These are phyloP conservation scores for Colletotrichum lentis DNA, from an alignment of 2,329 filamentous ascomycete genomes.

Conservation along the genomic window DNA sequence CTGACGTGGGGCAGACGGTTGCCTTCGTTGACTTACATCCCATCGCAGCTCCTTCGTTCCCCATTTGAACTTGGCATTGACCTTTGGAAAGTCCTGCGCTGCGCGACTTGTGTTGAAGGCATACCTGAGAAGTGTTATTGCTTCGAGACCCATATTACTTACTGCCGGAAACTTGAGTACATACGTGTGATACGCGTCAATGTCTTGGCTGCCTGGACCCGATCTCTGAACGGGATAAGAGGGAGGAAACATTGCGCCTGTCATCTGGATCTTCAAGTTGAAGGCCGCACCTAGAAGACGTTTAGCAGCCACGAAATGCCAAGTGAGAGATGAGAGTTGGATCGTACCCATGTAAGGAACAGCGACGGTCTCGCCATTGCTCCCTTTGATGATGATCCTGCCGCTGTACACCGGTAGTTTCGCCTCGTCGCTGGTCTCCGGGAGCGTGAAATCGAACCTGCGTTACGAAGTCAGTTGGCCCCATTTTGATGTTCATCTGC, in stretches of 20 bases:
- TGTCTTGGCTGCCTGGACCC: conserved; percentile 17
- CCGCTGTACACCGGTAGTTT: conserved; percentile 49
- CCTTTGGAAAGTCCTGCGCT: conserved; percentile 40
- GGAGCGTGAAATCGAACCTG: conserved; percentile 43
- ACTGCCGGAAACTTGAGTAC: not conserved
- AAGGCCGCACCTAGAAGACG: conserved; percentile 22
- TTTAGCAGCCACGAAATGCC: not conserved
- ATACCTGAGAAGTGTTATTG: not conserved
- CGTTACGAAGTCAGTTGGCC: not conserved
- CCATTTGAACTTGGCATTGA: conserved; percentile 30
- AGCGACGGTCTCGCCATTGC: conserved; percentile 45
- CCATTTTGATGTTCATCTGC: fast-evolving
- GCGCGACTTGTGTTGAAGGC: conserved; percentile 31
- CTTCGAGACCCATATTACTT: fast-evolving
- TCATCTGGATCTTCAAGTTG: conserved; percentile 30
- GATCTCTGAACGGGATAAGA: conserved; percentile 23
- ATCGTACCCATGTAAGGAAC: conserved; percentile 46
- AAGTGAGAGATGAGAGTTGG: fast-evolving
- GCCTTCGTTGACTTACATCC: conserved; percentile 30
- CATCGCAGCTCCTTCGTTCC: conserved; percentile 38
- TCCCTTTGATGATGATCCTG: conserved; percentile 45
- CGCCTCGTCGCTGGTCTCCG: conserved; percentile 41
- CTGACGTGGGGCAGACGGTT: no score
- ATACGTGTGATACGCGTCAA: conserved; percentile 26
- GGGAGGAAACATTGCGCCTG: conserved; percentile 23